Evolutionary conservation across 331 rosid species (phyloP).

Genomic region (Malus hybrid): DNA sequence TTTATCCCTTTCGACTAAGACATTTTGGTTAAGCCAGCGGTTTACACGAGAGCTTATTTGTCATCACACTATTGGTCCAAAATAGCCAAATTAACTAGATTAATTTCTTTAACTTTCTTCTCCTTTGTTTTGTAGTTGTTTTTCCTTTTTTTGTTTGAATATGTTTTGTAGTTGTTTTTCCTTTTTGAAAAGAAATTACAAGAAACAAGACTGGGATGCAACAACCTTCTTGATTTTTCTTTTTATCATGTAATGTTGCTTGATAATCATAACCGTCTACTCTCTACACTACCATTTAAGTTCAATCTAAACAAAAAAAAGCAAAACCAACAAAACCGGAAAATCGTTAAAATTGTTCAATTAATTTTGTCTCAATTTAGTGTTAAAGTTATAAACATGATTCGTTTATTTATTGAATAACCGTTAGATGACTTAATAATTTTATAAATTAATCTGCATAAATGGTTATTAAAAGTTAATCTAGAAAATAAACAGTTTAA

Average conservation of each 20-base stretch:
- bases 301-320: not conserved
- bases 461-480: too few species aligned
- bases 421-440: too few species aligned
- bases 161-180: not conserved
- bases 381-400: not conserved
- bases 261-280: too few species aligned
- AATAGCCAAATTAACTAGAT: not conserved
- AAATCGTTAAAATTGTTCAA: not conserved
- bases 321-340: not conserved
- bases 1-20: not conserved
- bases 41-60: conserved; percentile 1
- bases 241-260: too few species aligned
- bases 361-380: too few species aligned
- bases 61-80: not conserved
- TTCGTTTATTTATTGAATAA: too few species aligned
- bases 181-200: not conserved
- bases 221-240: not conserved
- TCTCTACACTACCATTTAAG: not conserved
- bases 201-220: not conserved
- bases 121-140: not conserved
- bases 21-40: not conserved
- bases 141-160: not conserved
- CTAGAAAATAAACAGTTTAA: not conserved
- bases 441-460: too few species aligned
- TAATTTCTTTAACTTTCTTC: not conserved